These are phyloP conservation scores for Gentiana straminea DNA, from an alignment of 257 asterid genomes.

Conservation along the genomic window DNA sequence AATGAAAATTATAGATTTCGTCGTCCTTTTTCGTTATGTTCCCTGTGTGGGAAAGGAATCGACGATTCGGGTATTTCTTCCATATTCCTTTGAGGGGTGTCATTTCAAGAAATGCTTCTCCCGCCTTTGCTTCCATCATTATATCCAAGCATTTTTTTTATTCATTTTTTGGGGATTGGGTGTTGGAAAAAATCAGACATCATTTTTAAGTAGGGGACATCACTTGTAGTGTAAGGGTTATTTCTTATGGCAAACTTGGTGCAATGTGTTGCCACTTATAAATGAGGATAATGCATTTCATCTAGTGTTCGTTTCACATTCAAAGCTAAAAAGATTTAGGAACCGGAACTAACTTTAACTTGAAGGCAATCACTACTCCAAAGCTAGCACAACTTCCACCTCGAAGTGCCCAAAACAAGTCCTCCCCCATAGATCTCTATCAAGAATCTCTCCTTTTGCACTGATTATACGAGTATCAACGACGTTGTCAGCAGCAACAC, in stretches of 20 bases:
- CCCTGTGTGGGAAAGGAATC: slow-evolving; percentile 10
- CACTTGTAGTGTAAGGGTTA: background rate
- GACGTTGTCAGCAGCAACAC: no score
- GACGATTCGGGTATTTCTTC: background rate
- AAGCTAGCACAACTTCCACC: no score
- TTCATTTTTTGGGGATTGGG: slow-evolving; percentile 1
- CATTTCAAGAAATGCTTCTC: slow-evolving; percentile 3
- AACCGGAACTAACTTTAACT: background rate
- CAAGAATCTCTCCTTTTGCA: no score
- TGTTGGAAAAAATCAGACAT: slow-evolving; percentile 1
- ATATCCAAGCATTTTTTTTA: background rate
- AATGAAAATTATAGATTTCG: no score
- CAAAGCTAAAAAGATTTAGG: slow-evolving; percentile 2
- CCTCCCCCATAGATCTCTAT: no score
- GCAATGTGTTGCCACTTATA: background rate
- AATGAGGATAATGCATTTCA: background rate
- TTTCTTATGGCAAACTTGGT: background rate
- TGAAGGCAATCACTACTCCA: no score
- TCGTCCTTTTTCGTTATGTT: background rate
- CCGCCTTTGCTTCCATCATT: background rate
- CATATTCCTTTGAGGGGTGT: slow-evolving; percentile 6
- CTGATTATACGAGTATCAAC: no score
- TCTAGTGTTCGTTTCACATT: background rate
- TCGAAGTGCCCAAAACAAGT: no score
- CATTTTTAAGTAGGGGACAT: background rate